Base-by-base conservation (phyloP, 148 eudicot species). In the Fagopyrum tataricum region DNA sequence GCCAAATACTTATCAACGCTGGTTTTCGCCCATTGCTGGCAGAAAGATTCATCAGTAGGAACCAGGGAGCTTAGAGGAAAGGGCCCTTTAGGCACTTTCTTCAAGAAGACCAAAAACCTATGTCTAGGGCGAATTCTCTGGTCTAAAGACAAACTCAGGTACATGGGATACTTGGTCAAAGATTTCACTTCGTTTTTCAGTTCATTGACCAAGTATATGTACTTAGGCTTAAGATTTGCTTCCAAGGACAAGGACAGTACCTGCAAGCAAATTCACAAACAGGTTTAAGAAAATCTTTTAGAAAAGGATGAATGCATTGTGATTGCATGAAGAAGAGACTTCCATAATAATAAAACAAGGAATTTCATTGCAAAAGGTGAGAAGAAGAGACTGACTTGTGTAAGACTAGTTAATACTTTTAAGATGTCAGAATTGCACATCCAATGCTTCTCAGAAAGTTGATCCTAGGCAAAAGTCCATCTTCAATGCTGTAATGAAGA, bases 101-200 rank as follows among this genome's bases (percentile, higher is more conserved):
- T 91, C 76, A 95, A 79, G 73, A 81, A 82, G 78, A 89, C 96
- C 85, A 95, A 73, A 79, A 88, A 95, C 77, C 86, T 85, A 84
- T 95, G 98, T 14, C 97, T 87, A 61, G 98, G 98, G 69, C 97
- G 91, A 62, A 95, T 95, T 82, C 98, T 85, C 79, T 95, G 98
- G 77, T 90, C 90, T n/a, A 95, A 78, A 70, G 98, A 95, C 80
- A 95, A 85, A 85, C 98, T 95, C 37, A 95, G 84, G 79, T 95
- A 95, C 77, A 66, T 91, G 20, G 98, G 98, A 85, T 95, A 95
- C 79, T 95, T 95, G 66, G 86, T 89, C 82, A 95, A 80, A 7
- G 93, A 84, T 53, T 82, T 88, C 76, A 91, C 98, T 78, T 95
- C 93, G 76, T 95, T 88, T 55, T 78, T 84, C 70, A 95, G 93